Base-by-base conservation (phyloP, 2,329 filamentous ascomycete genomes). In the Trichoderma gracile region DNA sequence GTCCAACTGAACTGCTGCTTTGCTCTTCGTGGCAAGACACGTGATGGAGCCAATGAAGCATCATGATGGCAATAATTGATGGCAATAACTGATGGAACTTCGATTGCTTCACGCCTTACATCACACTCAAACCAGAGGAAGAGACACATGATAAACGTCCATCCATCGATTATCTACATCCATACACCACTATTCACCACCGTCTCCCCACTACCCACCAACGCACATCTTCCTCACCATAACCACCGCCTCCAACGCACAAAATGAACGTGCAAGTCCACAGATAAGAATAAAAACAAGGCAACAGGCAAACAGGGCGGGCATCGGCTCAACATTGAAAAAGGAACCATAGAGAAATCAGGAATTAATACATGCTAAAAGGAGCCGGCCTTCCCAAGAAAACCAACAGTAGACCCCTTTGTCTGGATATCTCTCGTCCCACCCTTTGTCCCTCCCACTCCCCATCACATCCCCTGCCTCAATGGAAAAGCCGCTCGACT, bases 331-430 rank as follows among this genome's bases (percentile, higher is more conserved):
- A 68, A 68, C 53, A 69, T n/a, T n/a, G n/a, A 66, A 67, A 68
- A 55, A 69, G 66, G 69, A 67, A 69, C 69, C 66, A 70, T 67
- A 53, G 67, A 67, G 71, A 74, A 75, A 75, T 74, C 74, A 72
- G 78, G 76, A 75, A 77, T 76, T 81, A 82, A 79, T 82, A 82
- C 79, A 82, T 80, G 76, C 76, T 77, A 73, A 79, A 73, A 79
- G 77, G 73, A 77, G 75, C 71, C 69, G 68, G 69, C 67, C 67
- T 64, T 65, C 68, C 66, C 23, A 25, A 63, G 62, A 45, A 46
- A 17, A 61, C 67, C 67, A 38, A 38, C 33, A 38, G 68, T 68
- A 69, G 70, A 74, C 71, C 71, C 71, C 67, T 64, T 69, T 69
- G 71, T 57, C 49, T 56, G 49, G 54, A 64, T 58, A 56, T 63